Conservation (phyloP, 257 asterid genomes). For the Solanum dulcamara region DNA sequence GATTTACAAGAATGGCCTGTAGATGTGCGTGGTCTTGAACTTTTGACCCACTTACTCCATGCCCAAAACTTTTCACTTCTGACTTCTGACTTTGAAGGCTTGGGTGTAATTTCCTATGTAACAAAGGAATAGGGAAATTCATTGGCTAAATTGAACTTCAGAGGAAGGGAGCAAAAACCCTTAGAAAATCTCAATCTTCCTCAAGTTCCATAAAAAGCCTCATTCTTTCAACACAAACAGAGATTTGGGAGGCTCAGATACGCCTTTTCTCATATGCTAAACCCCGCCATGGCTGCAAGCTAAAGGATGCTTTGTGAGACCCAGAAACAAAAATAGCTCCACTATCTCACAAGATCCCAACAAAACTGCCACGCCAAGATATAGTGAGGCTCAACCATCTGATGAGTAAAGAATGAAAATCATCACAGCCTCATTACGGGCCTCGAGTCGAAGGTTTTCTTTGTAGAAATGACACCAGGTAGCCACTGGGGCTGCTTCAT, state of each 20-base stretch:
- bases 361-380: neutral
- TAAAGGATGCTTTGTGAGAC: conserved; percentile 1
- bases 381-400: neutral
- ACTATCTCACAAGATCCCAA: neutral
- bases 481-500: neutral
- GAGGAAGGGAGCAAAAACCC: neutral
- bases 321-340: neutral
- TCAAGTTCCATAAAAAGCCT: neutral
- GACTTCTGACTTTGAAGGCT: neutral
- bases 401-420: neutral
- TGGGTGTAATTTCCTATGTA: neutral
- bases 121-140: neutral
- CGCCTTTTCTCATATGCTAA: neutral
- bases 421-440: neutral
- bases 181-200: neutral
- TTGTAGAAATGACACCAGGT: neutral
- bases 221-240: neutral
- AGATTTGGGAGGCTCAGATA: neutral
- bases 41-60: neutral
- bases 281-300: neutral
- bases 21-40: neutral
- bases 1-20: neutral
- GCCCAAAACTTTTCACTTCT: neutral
- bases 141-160: neutral
- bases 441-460: neutral